Base-by-base conservation (phyloP, 495 filamentous ascomycete genomes). In the Aspergillus baeticus region DNA sequence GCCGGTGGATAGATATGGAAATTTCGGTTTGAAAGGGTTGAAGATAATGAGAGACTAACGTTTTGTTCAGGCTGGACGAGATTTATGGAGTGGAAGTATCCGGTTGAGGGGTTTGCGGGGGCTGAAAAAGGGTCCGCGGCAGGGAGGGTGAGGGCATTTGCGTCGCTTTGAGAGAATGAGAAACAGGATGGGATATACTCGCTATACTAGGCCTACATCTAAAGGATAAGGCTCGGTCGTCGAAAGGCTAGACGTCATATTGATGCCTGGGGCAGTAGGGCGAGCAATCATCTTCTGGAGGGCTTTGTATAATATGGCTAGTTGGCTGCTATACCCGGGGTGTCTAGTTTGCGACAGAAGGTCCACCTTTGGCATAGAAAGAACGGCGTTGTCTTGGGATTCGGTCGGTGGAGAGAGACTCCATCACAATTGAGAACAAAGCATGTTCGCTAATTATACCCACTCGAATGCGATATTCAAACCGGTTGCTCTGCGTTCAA, bases 41-140 rank as follows among this genome's bases (percentile, higher is more conserved):
- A 18, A 13, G 20, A 17, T 38, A 29, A 29, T 3, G 3, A 8
- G 8, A 29, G 26, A 22, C 51, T 55, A 54, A 60, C 14, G 3
- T n/a, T 4, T 21, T 21, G 10, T 42, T 5, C 58, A 90, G 87
- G 83, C 39, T 90, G 87, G 87, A 82, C 80, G 10, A 79, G 80
- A 54, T 89, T 84, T 66, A 90, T 90, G 87, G 74, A 85, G 66
- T 90, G 87, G 87, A 87, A 88, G 60, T 89, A 89, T 59, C 87
- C 87, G 6, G 77, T 90, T 39, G 84, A 87, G 36, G 64, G 86
- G 18, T 80, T 82, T 41, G 66, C 87, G 22, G 81, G 75, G 38
- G 84, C 18, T 6, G 45, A 77, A 60, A 72, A 79, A 42, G 71
- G 57, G 21, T 59, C 72, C 2, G 93, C 91, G 35, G 77, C 84